Evolutionary conservation across 495 filamentous ascomycete genomes (phyloP).

Genomic region (Corynascus novoguineensis): DNA sequence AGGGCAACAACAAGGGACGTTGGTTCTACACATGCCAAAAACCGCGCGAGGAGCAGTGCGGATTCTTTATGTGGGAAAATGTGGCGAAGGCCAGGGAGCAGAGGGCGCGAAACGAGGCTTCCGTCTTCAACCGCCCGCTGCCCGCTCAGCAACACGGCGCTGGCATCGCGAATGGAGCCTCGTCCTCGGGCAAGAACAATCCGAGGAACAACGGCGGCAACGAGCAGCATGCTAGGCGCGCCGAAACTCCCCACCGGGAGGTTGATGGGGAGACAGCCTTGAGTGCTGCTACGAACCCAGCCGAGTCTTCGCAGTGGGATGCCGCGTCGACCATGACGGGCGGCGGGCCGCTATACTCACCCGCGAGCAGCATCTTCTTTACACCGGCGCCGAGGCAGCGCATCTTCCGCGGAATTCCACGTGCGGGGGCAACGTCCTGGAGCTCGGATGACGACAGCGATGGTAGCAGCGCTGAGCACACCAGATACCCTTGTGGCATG

Average conservation of each 20-base stretch:
- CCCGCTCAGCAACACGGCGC: not conserved
- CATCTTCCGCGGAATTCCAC: slow-evolving; percentile 7
- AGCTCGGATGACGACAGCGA: slow-evolving; percentile 1
- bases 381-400: slow-evolving; percentile 1
- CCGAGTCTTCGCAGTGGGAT: too few species aligned
- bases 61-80: slow-evolving; percentile 67
- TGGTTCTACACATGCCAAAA: slow-evolving; percentile 66
- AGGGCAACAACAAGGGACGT: slow-evolving; percentile 58
- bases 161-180: too few species aligned
- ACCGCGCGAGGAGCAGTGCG: slow-evolving; percentile 46
- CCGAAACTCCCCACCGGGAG: not conserved
- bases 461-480: too few species aligned
- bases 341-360: not conserved
- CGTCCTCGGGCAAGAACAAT: not conserved
- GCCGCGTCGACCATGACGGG: not conserved
- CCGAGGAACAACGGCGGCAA: not conserved
- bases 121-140: not conserved
- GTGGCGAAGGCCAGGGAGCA: slow-evolving; percentile 56
- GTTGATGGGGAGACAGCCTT: too few species aligned
- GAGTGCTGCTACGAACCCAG: too few species aligned
- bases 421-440: not conserved
- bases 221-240: not conserved
- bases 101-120: slow-evolving; percentile 16
- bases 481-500: too few species aligned
- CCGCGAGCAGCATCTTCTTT: not conserved